Evolutionary conservation across 805 yeast genomes (phyloP).

Genomic region (Candida chilensis): DNA sequence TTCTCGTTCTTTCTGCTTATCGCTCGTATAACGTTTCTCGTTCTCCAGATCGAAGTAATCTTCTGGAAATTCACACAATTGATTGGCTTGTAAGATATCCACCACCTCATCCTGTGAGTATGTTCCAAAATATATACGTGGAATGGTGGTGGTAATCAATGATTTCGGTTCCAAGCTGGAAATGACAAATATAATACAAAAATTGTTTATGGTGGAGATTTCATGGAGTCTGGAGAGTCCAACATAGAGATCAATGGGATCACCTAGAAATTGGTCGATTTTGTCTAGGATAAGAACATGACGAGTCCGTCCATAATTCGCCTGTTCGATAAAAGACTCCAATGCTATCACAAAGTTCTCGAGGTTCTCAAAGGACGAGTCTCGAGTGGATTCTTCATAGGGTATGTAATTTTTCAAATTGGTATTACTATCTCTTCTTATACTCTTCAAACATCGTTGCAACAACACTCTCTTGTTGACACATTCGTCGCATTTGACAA

Average conservation of each 20-base stretch:
- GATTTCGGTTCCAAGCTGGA: conserved; percentile 26
- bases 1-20: conserved; percentile 5
- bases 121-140: conserved; percentile 26
- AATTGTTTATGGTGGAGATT: conserved; percentile 17
- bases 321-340: conserved; percentile 22
- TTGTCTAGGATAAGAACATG: conserved; percentile 38
- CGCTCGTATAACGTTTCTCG: conserved; percentile 7
- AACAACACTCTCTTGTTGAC: conserved; percentile 29
- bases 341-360: conserved; percentile 28
- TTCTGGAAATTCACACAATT: conserved; percentile 12
- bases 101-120: conserved; percentile 26
- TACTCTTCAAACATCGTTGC: conserved; percentile 24
- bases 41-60: conserved; percentile 1
- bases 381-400: conserved; percentile 15
- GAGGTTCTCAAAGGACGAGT: conserved; percentile 28
- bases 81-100: conserved; percentile 22
- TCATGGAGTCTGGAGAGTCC: conserved; percentile 35
- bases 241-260: conserved; percentile 24
- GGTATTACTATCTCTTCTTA: conserved; percentile 23
- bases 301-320: conserved; percentile 21
- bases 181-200: conserved; percentile 28
- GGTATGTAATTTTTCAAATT: conserved; percentile 10
- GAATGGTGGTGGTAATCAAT: conserved; percentile 26
- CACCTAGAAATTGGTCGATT: conserved; percentile 32
- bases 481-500: conserved; percentile 35